Evolutionary conservation across 306 rosid species (phyloP).

Genomic region (Datisca glomerata): DNA sequence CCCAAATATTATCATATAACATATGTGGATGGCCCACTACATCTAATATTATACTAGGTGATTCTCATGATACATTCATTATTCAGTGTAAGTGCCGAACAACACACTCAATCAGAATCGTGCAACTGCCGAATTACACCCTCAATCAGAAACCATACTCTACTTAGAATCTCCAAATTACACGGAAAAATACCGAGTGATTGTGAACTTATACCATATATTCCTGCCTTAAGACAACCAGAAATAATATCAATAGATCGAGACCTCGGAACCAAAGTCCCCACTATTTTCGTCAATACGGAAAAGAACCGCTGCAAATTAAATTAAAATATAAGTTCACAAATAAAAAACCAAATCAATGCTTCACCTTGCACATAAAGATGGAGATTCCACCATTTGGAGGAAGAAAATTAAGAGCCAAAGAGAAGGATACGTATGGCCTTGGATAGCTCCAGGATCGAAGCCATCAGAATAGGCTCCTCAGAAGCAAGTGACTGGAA

Average conservation of each 20-base stretch:
- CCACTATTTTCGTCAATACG: conserved; percentile 90
- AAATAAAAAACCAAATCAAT: conserved; percentile 17
- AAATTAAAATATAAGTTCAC: background rate
- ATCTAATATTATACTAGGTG: too few species aligned
- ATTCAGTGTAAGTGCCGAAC: too few species aligned
- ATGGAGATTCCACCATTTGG: background rate
- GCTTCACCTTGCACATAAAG: background rate
- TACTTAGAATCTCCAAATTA: background rate
- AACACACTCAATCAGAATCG: background rate
- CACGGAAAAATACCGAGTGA: background rate
- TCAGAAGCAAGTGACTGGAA: conserved; percentile 75
- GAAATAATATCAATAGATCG: conserved; percentile 67
- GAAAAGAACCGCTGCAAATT: conserved; percentile 53
- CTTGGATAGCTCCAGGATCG: conserved; percentile 83
- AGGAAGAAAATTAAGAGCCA: background rate
- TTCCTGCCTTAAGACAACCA: conserved; percentile 76
- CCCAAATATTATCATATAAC: conserved; percentile 22
- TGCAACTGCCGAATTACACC: background rate
- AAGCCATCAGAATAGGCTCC: conserved; percentile 88
- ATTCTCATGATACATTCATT: too few species aligned
- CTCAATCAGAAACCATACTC: background rate
- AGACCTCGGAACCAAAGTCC: conserved; percentile 86
- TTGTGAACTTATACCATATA: conserved; percentile 51
- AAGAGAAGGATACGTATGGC: conserved; percentile 27
- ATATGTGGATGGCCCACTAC: background rate